Percentiles rank a stretch among this genome's conserved stretches.
Evolutionary conservation across 768 basidiomycete genomes (phyloP).

Genomic region (Macrolepiota albuminosa): DNA sequence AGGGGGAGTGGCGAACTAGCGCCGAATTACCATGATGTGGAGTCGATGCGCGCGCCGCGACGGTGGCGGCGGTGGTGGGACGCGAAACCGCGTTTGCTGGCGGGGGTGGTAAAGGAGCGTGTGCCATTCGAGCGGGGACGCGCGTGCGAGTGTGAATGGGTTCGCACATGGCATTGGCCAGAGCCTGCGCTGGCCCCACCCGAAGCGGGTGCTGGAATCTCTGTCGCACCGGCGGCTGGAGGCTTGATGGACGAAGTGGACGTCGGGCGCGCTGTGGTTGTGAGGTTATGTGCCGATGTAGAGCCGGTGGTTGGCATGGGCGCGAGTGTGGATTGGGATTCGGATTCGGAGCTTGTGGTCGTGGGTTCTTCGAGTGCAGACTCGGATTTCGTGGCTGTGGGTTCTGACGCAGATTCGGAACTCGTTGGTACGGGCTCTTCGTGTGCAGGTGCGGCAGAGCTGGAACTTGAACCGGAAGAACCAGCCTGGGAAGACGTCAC

Average conservation of each 20-base stretch:
- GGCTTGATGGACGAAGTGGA: not conserved
- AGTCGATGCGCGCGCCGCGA: not conserved
- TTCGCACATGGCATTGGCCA: not conserved
- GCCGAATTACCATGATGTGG: slow-evolving; percentile 6
- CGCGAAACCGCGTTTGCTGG: not conserved
- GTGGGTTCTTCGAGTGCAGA: not conserved
- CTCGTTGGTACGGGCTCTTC: not conserved
- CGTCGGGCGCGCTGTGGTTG: not conserved
- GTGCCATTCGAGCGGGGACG: not conserved
- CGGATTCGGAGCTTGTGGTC: not conserved
- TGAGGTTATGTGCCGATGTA: not conserved
- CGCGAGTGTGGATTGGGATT: too few species aligned
- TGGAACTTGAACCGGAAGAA: not conserved
- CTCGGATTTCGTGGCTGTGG: not conserved
- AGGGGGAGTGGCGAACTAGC: not conserved
- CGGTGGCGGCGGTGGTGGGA: not conserved
- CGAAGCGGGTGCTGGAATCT: not conserved
- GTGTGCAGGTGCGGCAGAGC: not conserved
- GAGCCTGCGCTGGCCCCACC: not conserved
- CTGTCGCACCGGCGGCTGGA: not conserved
- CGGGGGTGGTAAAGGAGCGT: not conserved
- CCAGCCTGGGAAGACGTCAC: not conserved
- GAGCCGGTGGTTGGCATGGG: not conserved
- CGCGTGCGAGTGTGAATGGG: not conserved
- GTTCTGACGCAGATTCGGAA: not conserved